These are phyloP conservation scores for Trypanosoma grayi DNA, from an alignment of 208 protist genomes.

Conservation along the genomic window DNA sequence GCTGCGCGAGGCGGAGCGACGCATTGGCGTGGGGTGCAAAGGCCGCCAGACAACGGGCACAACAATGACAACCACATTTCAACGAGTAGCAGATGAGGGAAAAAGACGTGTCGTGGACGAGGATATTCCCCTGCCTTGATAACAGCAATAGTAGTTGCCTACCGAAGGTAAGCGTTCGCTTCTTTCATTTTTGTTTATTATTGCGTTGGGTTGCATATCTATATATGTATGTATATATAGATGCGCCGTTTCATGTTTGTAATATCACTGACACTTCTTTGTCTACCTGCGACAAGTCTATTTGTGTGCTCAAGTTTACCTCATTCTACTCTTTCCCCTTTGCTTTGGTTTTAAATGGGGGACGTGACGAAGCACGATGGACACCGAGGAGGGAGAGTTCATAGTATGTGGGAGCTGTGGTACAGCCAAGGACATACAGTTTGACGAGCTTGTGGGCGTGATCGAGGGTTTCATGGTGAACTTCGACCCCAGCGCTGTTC, in stretches of 20 bases:
- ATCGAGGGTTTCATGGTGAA: constrained; percentile 88
- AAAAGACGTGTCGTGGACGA: not conserved
- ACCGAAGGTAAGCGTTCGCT: too few relatives aligned
- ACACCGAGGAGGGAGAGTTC: constrained; percentile 80
- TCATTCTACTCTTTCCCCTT: not conserved
- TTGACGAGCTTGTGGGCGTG: constrained; percentile 70
- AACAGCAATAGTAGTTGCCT: too few relatives aligned
- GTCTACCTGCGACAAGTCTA: too few relatives aligned
- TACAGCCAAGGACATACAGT: constrained; percentile 54
- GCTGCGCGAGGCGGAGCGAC: constrained; percentile 24
- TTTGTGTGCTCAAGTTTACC: not conserved
- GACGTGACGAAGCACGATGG: constrained; percentile 31
- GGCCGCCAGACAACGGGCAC: not conserved
- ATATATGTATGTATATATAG: not conserved
- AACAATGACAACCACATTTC: not conserved
- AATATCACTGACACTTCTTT: too few relatives aligned
- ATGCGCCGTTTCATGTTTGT: not conserved
- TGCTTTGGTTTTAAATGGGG: not conserved
- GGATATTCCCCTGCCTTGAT: constrained; percentile 3
- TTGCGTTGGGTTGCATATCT: too few relatives aligned
- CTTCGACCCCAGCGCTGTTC: constrained; percentile 48
- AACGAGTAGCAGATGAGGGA: not conserved
- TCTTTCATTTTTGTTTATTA: not conserved
- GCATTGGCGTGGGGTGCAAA: too few relatives aligned
- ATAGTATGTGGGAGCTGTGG: constrained; percentile 53